phyloP scores from a whole-genome alignment of 768 basidiomycete genomes.

The Tylopilus sp. region DNA sequence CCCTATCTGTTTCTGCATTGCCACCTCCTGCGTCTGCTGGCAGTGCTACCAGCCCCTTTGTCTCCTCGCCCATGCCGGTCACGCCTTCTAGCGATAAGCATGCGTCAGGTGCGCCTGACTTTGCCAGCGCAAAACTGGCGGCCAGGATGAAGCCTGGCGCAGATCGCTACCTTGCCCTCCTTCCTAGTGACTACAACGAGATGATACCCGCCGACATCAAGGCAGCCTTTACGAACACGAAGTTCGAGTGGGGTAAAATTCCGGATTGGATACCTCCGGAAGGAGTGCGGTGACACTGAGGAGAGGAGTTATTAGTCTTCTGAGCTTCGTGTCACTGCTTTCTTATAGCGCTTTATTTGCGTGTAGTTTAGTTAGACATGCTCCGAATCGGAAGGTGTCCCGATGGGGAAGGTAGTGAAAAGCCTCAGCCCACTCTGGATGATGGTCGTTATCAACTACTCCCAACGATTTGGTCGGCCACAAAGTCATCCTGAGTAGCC shows the following conservation, averaged over 20 bases:
- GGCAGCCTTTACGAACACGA: constrained; percentile 51
- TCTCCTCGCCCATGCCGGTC: constrained; percentile 24
- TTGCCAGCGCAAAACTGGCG: constrained; percentile 30
- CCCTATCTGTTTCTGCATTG: constrained; percentile 16
- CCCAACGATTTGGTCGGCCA: constrained; percentile 4
- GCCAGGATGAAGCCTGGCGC: constrained; percentile 40
- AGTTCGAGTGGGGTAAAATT: constrained; percentile 67
- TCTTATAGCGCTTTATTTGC: not conserved
- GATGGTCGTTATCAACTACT: constrained; percentile 11
- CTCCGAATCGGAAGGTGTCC: not conserved
- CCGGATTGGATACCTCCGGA: constrained; percentile 75
- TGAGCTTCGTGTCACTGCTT: not conserved
- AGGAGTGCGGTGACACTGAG: constrained; percentile 44
- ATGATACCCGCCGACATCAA: constrained; percentile 47
- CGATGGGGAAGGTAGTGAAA: constrained; percentile 14
- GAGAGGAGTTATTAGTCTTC: not conserved
- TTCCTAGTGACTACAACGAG: constrained; percentile 59
- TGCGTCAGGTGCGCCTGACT: constrained; percentile 29
- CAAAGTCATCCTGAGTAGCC: constrained; percentile 5
- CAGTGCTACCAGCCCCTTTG: constrained; percentile 23
- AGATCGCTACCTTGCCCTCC: constrained; percentile 52
- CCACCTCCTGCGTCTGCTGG: constrained; percentile 21
- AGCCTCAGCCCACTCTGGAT: not conserved
- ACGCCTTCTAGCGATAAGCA: constrained; percentile 21
- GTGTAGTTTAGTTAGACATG: constrained; percentile 5